Percentiles rank a stretch among this genome's conserved stretches.
Evolutionary conservation across 495 filamentous ascomycete genomes (phyloP).

Genomic region (Podospora conica): DNA sequence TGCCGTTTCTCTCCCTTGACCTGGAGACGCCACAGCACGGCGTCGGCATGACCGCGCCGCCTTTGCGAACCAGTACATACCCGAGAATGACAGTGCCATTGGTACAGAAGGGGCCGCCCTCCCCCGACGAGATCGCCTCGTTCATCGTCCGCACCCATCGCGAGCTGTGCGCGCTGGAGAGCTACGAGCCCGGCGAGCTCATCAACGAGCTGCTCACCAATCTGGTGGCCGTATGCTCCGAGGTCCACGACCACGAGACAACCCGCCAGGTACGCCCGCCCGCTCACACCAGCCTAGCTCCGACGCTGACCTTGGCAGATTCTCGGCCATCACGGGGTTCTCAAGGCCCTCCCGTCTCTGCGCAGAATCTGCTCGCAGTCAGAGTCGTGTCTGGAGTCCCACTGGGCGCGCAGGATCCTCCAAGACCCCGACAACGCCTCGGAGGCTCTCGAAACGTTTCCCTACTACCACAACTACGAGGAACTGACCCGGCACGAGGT

Average conservation of each 20-base stretch:
- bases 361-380: neutral
- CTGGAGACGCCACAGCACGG: neutral
- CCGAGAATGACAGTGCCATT: neutral
- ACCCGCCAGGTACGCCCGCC: neutral
- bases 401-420: slow-evolving; percentile 21
- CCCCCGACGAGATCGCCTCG: neutral
- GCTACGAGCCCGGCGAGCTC: neutral
- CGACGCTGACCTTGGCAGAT: neutral
- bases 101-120: neutral
- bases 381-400: neutral
- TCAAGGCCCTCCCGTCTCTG: neutral
- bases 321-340: neutral
- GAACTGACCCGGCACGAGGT: slow-evolving; percentile 27
- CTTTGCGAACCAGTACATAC: neutral
- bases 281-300: neutral
- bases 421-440: slow-evolving; percentile 8
- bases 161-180: neutral
- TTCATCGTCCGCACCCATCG: neutral
- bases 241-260: neutral
- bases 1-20: neutral
- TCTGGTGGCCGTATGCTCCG: neutral
- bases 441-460: slow-evolving; percentile 19
- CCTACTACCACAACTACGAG: slow-evolving; percentile 29
- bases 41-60: neutral
- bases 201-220: neutral